These are phyloP conservation scores for Exophiala sp. DNA, from an alignment of 2,329 filamentous ascomycete genomes.

Conservation along the genomic window DNA sequence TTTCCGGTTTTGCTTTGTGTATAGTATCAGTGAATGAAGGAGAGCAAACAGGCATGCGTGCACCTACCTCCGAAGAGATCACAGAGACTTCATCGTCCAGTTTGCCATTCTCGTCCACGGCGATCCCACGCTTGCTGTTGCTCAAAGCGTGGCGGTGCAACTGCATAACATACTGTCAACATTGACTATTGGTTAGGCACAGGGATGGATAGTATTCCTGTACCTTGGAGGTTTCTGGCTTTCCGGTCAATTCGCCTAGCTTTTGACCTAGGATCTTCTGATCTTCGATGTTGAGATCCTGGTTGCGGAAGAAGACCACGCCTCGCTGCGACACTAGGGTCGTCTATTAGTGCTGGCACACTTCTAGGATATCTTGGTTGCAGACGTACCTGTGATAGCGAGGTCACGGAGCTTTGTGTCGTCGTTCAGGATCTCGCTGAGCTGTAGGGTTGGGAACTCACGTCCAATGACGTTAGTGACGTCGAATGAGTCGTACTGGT, in stretches of 20 bases:
- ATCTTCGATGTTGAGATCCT: slow-evolving; percentile 45
- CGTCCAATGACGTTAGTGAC: slow-evolving; percentile 48
- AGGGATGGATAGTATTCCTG: background rate
- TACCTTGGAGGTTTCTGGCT: slow-evolving; percentile 40
- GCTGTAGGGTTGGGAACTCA: slow-evolving; percentile 40
- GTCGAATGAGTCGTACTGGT: slow-evolving; percentile 44
- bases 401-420: slow-evolving; percentile 60
- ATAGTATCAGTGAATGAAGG: background rate
- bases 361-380: too few relatives aligned
- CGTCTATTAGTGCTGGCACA: slow-evolving; percentile 3
- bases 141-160: slow-evolving; percentile 44
- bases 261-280: slow-evolving; percentile 50
- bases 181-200: background rate
- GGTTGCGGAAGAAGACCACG: slow-evolving; percentile 51
- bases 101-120: slow-evolving; percentile 41
- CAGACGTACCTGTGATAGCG: slow-evolving; percentile 56
- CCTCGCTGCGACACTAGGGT: slow-evolving; percentile 46
- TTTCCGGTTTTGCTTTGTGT: slow-evolving; percentile 29
- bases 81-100: slow-evolving; percentile 47
- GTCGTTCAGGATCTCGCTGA: slow-evolving; percentile 57
- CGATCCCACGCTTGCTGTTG: slow-evolving; percentile 44
- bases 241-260: slow-evolving; percentile 44
- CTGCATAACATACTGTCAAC: background rate
- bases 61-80: slow-evolving; percentile 40
- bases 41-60: background rate